Conservation (phyloP, 495 filamentous ascomycete genomes). For the Penicillium arizonense region DNA sequence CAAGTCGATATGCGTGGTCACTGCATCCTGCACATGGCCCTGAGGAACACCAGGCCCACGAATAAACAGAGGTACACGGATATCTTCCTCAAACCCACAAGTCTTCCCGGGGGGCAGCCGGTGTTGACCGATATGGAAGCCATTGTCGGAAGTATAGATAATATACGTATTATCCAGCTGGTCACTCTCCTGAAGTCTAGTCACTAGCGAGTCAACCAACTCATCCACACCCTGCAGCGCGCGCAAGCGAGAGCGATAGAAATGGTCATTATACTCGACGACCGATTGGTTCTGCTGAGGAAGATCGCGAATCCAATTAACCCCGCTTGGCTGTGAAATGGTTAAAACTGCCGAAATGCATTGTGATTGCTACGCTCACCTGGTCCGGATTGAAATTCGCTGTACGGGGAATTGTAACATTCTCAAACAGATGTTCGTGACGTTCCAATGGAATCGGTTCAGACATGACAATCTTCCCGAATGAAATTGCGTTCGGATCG, state of each 20-base stretch:
- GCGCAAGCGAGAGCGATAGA: conserved; percentile 62
- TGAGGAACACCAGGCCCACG: conserved; percentile 56
- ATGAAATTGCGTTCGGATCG: conserved; percentile 23
- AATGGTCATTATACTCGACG: conserved; percentile 66
- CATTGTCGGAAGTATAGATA: conserved; percentile 72
- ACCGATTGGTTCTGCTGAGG: conserved; percentile 50
- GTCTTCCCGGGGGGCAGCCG: conserved; percentile 69
- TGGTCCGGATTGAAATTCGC: conserved; percentile 46
- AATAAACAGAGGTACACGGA: conserved; percentile 65
- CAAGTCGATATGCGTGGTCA: conserved; percentile 69
- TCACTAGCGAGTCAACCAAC: conserved; percentile 58
- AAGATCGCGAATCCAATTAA: conserved; percentile 59
- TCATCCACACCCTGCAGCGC: conserved; percentile 69
- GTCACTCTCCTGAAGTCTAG: conserved; percentile 46
- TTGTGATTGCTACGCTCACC: conserved; percentile 29
- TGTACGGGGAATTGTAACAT: conserved; percentile 37
- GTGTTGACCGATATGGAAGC: conserved; percentile 74
- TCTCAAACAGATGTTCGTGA: conserved; percentile 37
- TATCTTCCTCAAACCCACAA: conserved; percentile 71
- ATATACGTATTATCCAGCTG: conserved; percentile 68
- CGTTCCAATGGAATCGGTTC: conserved; percentile 49
- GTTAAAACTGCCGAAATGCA: conserved; percentile 49
- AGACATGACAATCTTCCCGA: conserved; percentile 31
- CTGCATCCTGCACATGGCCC: conserved; percentile 45
- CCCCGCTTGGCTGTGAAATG: conserved; percentile 57